phyloP scores from a whole-genome alignment of 2,329 filamentous ascomycete species.

The Verticillium nonalfalfae region DNA sequence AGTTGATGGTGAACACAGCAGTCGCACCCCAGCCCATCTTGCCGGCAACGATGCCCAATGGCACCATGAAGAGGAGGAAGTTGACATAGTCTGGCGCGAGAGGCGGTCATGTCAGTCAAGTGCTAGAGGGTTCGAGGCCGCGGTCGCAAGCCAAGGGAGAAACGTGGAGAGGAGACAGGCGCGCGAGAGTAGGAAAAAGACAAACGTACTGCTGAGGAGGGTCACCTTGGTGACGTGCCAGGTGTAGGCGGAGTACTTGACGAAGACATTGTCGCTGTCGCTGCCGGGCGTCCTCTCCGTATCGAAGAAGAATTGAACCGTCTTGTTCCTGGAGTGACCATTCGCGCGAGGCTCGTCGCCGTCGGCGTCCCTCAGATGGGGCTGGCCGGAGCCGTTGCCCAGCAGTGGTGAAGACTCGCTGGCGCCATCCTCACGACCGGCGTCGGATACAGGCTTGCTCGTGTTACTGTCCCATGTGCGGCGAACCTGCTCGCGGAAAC shows the following conservation, averaged over 20 bases:
- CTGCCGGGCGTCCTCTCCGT: conserved; percentile 43
- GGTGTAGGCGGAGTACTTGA: conserved; percentile 38
- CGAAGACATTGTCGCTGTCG: conserved; percentile 37
- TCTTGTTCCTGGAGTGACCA: conserved; percentile 15
- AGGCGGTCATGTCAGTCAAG: conserved; percentile 3
- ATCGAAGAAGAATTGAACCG: conserved; percentile 41
- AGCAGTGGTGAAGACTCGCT: conserved; percentile 37
- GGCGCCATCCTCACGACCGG: conserved; percentile 11
- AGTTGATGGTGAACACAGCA: conserved; percentile 69
- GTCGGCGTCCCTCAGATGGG: conserved; percentile 4
- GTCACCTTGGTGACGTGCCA: conserved; percentile 54
- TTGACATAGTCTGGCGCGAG: conserved; percentile 51
- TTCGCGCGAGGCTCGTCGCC: conserved; percentile 16
- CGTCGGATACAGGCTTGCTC: conserved; percentile 11
- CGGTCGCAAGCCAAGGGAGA: neutral
- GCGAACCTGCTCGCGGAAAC: conserved; percentile 18
- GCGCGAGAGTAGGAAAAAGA: too few relatives aligned
- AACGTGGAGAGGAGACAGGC: too few relatives aligned
- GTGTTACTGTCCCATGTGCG: conserved; percentile 17
- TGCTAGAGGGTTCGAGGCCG: neutral
- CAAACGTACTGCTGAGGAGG: conserved; percentile 49
- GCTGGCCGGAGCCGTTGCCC: conserved; percentile 20
- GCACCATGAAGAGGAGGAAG: conserved; percentile 66
- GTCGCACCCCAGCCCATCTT: conserved; percentile 56
- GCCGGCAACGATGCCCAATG: conserved; percentile 65